Evolutionary conservation across 345 rosid species (phyloP).

Genomic region (Kernera saxatilis): DNA sequence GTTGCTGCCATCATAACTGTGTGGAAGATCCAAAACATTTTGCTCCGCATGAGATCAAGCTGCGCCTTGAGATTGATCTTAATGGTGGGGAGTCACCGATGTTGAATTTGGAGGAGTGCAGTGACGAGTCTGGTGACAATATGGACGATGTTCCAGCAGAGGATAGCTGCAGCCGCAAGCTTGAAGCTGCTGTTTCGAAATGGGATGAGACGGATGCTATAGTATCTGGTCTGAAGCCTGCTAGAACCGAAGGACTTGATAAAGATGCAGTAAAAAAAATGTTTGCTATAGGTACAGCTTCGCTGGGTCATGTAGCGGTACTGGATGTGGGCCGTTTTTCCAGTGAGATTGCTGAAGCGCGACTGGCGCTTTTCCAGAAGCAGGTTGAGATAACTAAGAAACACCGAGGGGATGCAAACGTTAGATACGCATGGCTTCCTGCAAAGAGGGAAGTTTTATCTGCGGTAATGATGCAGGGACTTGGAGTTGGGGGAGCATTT

Average conservation of each 20-base stretch:
- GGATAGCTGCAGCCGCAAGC: conserved; percentile 40
- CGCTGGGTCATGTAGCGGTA: conserved; percentile 40
- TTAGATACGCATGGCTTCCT: conserved; percentile 90
- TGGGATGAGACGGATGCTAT: conserved; percentile 31
- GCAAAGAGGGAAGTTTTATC: conserved; percentile 44
- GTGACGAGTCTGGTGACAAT: conserved; percentile 62
- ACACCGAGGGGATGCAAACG: conserved; percentile 77
- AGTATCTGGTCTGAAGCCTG: conserved; percentile 19
- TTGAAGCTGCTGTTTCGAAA: conserved; percentile 32
- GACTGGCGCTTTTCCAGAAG: conserved; percentile 64
- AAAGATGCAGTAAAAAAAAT: conserved; percentile 38
- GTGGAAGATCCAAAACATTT: conserved; percentile 25
- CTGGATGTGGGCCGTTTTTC: conserved; percentile 44
- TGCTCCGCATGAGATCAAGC: conserved; percentile 60
- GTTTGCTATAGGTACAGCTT: conserved; percentile 49
- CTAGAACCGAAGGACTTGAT: conserved; percentile 36
- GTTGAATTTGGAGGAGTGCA: conserved; percentile 52
- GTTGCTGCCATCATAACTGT: conserved; percentile 37
- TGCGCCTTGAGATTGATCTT: conserved; percentile 79
- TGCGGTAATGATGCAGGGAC: conserved; percentile 47
- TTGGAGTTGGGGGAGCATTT: conserved; percentile 60
- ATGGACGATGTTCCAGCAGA: conserved; percentile 39
- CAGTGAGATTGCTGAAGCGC: conserved; percentile 39
- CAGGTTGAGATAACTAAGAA: conserved; percentile 63
- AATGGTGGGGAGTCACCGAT: conserved; percentile 44